Conservation (phyloP, 2,329 filamentous ascomycete species). For the Colletotrichum spaethianum region DNA sequence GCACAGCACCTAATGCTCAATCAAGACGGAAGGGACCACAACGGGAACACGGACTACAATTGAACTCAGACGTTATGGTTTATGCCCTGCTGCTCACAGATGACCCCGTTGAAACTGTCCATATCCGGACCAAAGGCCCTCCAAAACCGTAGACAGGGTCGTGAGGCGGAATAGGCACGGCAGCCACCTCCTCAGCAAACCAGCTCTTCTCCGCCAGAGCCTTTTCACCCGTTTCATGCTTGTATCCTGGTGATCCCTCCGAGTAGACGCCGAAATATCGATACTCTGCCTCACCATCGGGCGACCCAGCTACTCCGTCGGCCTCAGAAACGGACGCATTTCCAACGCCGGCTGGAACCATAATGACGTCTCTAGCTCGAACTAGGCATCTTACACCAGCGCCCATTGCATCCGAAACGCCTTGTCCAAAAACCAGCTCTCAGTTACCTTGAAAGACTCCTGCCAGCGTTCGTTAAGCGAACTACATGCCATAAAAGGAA, state of each 20-base stretch:
- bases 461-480: neutral
- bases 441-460: constrained; percentile 45
- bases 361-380: constrained; percentile 43
- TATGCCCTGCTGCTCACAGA: neutral
- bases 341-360: constrained; percentile 44
- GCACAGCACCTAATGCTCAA: no score
- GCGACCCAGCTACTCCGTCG: neutral
- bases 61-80: neutral
- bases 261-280: constrained; percentile 45
- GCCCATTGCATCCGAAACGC: constrained; percentile 31
- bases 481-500: no score
- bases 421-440: constrained; percentile 43
- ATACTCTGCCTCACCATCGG: constrained; percentile 33
- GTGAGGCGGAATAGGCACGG: constrained; percentile 9
- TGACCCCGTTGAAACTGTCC: neutral
- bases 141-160: constrained; percentile 27
- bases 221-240: constrained; percentile 24
- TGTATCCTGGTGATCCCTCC: constrained; percentile 17
- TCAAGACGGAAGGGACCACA: no score
- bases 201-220: neutral
- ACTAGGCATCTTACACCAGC: constrained; percentile 41
- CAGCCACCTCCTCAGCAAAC: constrained; percentile 15
- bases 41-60: no score
- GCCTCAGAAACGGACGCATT: constrained; percentile 37
- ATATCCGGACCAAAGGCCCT: constrained; percentile 27